Conservation (phyloP, 768 basidiomycete genomes). For the Lentinus tigrinus region DNA sequence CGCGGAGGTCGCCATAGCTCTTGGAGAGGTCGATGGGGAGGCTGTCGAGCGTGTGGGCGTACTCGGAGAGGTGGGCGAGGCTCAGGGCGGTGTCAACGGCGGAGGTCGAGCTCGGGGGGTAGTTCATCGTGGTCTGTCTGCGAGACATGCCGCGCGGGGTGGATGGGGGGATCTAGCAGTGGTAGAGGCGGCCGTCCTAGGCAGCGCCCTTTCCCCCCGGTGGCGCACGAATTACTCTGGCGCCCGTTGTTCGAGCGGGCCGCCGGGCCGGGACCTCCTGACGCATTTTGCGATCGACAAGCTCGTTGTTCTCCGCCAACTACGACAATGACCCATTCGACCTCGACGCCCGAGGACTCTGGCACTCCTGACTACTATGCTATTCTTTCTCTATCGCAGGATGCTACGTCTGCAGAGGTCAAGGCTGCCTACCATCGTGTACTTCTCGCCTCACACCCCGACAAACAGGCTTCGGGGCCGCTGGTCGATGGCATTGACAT, state of each 20-base stretch:
- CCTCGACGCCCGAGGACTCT: neutral
- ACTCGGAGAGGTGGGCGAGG: conserved; percentile 73
- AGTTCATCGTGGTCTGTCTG: conserved; percentile 9
- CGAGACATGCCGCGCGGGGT: conserved; percentile 6
- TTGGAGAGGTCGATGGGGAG: conserved; percentile 93
- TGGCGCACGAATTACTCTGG: too few species aligned
- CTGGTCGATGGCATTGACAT: conserved; percentile 40
- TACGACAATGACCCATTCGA: neutral
- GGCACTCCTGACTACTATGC: conserved; percentile 50
- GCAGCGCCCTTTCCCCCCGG: too few species aligned
- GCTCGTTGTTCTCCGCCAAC: too few species aligned
- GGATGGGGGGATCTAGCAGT: too few species aligned
- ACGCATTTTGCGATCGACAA: neutral
- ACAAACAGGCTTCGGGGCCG: conserved; percentile 37
- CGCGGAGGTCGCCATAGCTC: conserved; percentile 92
- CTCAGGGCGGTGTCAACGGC: conserved; percentile 50
- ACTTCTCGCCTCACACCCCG: conserved; percentile 66
- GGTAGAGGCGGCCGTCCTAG: neutral
- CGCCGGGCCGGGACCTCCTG: neutral
- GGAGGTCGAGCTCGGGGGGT: conserved; percentile 8
- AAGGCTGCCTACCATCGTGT: conserved; percentile 70
- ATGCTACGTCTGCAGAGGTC: conserved; percentile 54
- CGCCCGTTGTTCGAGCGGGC: too few species aligned
- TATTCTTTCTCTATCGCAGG: conserved; percentile 49
- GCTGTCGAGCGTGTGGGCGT: conserved; percentile 89